Base-by-base conservation (phyloP, 2,329 filamentous ascomycete genomes). In the Macrophomina phaseolina region DNA sequence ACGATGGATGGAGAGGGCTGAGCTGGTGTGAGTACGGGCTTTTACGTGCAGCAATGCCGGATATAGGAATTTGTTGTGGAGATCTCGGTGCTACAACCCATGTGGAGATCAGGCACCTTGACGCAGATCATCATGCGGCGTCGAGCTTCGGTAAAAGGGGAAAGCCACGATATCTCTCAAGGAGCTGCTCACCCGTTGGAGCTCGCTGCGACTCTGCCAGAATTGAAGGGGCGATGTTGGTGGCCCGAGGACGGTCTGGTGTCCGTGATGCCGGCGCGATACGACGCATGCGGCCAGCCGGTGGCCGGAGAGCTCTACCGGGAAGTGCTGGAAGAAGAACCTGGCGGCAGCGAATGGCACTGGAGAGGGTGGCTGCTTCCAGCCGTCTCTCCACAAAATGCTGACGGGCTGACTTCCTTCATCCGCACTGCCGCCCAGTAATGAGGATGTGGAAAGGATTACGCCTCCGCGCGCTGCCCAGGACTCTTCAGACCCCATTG, bases 41-140 rank as follows among this genome's bases (percentile, higher is more conserved):
- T n/a, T 62, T 49, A 49, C 42, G 58, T 55, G 58, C 58, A 48
- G 58, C 45, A 62, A 62, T 38, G 32, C 58, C 58, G 32, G n/a
- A 49, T 16, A 28, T 49, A 49, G 42, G 58, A 23, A 49, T 62
- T 60, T 49, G 9, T 38, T 60, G 56, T 60, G 56, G 40, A 30
- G 40, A 60, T 60, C 56, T 48, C 30, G 40, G 56, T 60, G 42
- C 42, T 14, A 11, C 2, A 2, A 62, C 11, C 58, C 58, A 62
- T 62, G 58, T 40, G 58, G 42, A 38, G 58, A 62, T 62, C 58
- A 23, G 32, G 46, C 34, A 28, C 58, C 45, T 30, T 38, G n/a
- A 40, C 45, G 58, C 58, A 62, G 58, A 62, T 62, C 58, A 45
- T 45, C n/a, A 7, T 23, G 58, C 12, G 58, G 58, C 49, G n/a